Evolutionary conservation across 345 rosid species (phyloP), one percentile per base, ranked within the genome.

Genomic region (Syzygium aqueum): DNA sequence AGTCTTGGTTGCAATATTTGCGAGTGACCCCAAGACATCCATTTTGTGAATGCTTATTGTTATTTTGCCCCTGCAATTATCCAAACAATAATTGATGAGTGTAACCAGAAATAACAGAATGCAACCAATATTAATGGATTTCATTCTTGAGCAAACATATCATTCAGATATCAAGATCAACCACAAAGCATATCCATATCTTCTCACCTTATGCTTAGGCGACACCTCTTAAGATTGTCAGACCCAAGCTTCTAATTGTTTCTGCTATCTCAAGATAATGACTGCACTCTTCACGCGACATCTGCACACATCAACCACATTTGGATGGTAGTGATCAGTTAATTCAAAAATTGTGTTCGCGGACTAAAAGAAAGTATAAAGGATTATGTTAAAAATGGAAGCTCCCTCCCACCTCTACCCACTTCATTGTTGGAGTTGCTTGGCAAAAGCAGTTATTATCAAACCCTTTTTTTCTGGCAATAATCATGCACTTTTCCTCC

Each of bases 191-290:
- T 88, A 94, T 93, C 98, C 95, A 93, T 86, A 95, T 93, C 92
- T 95, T 93, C 85, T 96, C 97, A 12, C 95, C 94, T 51, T 93
- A 96, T 33, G 93, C 90, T 93, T 97, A 95, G 5, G 97, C 93
- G 56, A 94, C 88, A 82, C 95, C 98, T 90, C 94, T 95, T 89
- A 97, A 89, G 87, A 93, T 96, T 84, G 96, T 91, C 89, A 96
- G 93, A 82, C 95, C 98, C 91, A 97, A 91, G 88, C 97, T 93
- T 90, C 91, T 92, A 84, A 96, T 95, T 63, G 95, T 96, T 87
- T 96, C 95, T 85, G 98, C 95, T 90, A 97, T 97, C 93, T 97
- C 98, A 63, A 97, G 99, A 90, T 95, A 95, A 91, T 94, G 94
- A 89, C 96, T 91, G 91, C 97, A 93, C 89, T 97, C 97, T 90